phyloP scores from a whole-genome alignment of 805 yeast species.

The Starmerella roubikii region DNA sequence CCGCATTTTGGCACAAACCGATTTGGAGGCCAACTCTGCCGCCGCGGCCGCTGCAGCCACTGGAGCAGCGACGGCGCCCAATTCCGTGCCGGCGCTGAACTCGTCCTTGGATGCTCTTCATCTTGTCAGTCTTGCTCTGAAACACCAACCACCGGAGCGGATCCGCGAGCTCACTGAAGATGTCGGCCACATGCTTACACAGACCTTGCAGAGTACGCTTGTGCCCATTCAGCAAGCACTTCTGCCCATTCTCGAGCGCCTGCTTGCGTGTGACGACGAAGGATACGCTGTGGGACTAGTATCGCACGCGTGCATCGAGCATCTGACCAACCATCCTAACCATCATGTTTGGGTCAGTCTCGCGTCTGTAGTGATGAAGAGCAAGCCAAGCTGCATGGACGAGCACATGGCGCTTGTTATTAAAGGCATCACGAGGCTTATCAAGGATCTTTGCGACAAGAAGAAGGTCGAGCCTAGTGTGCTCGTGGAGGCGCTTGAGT shows the following conservation, averaged over 20 bases:
- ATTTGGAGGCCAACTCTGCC: slow-evolving; percentile 55
- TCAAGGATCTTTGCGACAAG: slow-evolving; percentile 9
- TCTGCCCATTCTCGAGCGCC: slow-evolving; percentile 48
- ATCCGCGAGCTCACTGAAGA: slow-evolving; percentile 54
- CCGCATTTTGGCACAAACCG: slow-evolving; percentile 67
- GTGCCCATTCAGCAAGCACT: slow-evolving; percentile 77
- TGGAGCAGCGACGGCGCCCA: too few relatives aligned
- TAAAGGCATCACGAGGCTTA: slow-evolving; percentile 49
- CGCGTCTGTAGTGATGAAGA: slow-evolving; percentile 44
- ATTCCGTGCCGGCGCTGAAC: slow-evolving; percentile 39
- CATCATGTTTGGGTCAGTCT: slow-evolving; percentile 45
- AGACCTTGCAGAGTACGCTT: slow-evolving; percentile 67
- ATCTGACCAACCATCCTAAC: slow-evolving; percentile 5
- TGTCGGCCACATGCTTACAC: slow-evolving; percentile 62
- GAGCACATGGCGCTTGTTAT: slow-evolving; percentile 61
- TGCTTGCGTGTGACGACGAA: slow-evolving; percentile 7
- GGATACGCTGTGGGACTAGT: slow-evolving; percentile 4
- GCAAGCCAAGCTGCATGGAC: slow-evolving; percentile 61
- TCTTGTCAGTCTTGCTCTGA: slow-evolving; percentile 70
- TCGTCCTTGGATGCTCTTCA: slow-evolving; percentile 83
- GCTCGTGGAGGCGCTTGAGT: slow-evolving; percentile 59
- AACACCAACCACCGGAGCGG: slow-evolving; percentile 68
- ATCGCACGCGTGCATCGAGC: slow-evolving; percentile 8
- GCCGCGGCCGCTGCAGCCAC: too few relatives aligned
- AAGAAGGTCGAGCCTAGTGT: slow-evolving; percentile 23